Evolutionary conservation across 2,329 filamentous ascomycete species (phyloP), one percentile per base, ranked within the genome.

Genomic region (Alternaria dauci): DNA sequence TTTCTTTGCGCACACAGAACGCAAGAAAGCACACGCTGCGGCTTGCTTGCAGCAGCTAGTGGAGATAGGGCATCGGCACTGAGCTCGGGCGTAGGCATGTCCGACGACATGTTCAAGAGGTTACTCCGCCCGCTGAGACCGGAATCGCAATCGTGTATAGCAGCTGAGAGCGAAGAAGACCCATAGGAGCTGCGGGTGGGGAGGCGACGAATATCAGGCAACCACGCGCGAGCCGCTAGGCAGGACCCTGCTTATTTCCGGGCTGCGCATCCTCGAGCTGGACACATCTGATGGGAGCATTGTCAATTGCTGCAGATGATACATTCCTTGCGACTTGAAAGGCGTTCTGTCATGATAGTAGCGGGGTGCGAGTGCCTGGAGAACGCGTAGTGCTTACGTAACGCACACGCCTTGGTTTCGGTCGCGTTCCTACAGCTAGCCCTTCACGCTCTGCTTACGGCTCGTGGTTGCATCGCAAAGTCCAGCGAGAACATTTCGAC

Each of bases 1-100:
- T 79, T 79, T 39, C 78, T 72, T 47, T 75, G 89, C 74, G 93
- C 90, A 72, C 91, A 94, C 20, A 89, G 83, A 14, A 92, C 84
- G 71, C 91, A 94, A 38, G 86, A 81, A 32, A 84, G 80, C 14
- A 82, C 72, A n/a, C 80, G 77, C 55, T 76, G 76, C 25, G 76
- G 65, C 62, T 77, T 78, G 20, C 64, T 43, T 51, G 62, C 14
- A 32, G 20, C 30, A 14, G 38, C 20, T n/a, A 61, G 18, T 46
- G 58, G 36, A 56, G 51, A 30, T 41, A 32, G 48, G 46, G 47
- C 25, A 51, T 32, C n/a, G 47, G 38, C 9, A 41, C 59, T 53
- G 26, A 52, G 25, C 14, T 57, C 53, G 28, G 68, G 54, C 14
- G 61, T 63, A 18, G 50, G 26, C 23, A 53, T 46, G 14, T 52